Evolutionary conservation across 768 basidiomycete species (phyloP), one percentile per base, ranked within the genome.

Genomic region (Cantharellus anzutake): DNA sequence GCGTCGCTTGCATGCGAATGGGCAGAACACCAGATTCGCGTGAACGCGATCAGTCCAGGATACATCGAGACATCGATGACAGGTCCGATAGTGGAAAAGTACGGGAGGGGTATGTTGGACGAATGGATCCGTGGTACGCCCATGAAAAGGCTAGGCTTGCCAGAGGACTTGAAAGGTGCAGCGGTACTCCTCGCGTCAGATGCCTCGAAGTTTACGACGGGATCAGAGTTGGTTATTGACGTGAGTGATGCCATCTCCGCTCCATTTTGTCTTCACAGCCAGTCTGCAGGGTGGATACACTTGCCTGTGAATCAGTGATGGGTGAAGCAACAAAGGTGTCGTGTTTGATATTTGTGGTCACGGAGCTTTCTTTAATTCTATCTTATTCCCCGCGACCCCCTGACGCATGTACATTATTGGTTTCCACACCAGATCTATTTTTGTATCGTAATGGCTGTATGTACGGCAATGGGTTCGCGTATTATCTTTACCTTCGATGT

Each of bases 11-110:
- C 86, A 0, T 90, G 97, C 35, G 94, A 98, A 72, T 97, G 93
- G 92, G 94, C 94, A 0, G 85, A 83, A 69, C 80, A 83, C 64
- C 82, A 82, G 53, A 82, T 93, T 61, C 80, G 91, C 58, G 91
- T 94, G 60, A 94, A 94, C 70, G 74, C 81, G 58, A 68, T 87
- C 53, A 86, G 87, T 65, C 90, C 91, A 29, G 93, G 94, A 4
- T 98, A 98, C 74, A 94, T 94, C 82, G 72, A 89, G 61, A 96
- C 92, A 4, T 83, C 86, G 70, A 75, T 98, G 60, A 94, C 91
- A 2, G 82, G 77, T 67, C 83, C 84, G 11, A 83, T 97, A 65
- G 70, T 96, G 52, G 80, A 83, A 60, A 77, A 80, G 61, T 78
- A 94, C 65, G 44, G 44, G 44, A 48, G 44, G 44, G 11, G 29